Conservation (phyloP, 371 early-diverging fungal genomes). For the Zopfochytrium polystomum region DNA sequence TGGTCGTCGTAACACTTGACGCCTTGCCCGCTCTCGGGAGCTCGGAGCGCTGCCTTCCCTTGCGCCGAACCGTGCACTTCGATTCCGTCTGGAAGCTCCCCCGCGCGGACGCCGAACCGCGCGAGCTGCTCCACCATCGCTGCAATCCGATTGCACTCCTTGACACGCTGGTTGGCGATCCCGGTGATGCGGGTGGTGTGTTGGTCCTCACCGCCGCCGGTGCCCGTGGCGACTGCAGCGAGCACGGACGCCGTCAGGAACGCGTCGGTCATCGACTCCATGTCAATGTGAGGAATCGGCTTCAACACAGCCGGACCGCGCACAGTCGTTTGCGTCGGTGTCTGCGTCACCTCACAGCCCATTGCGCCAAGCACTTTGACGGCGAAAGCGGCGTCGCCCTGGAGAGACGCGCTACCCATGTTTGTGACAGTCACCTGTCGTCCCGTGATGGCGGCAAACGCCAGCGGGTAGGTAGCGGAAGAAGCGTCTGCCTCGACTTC, state of each 20-base stretch:
- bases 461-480: conserved; percentile 96
- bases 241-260: conserved; percentile 93
- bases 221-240: conserved; percentile 70
- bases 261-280: conserved; percentile 98
- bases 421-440: conserved; percentile 82
- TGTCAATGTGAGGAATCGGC: conserved; percentile 83
- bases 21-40: conserved; percentile 62
- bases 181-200: conserved; percentile 82
- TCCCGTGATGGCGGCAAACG: conserved; percentile 96
- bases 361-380: conserved; percentile 87
- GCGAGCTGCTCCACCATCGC: conserved; percentile 93
- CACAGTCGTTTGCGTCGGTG: conserved; percentile 82
- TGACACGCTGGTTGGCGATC: conserved; percentile 96
- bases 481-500: conserved; percentile 95
- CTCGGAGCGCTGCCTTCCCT: conserved; percentile 46
- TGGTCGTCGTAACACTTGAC: conserved; percentile 95
- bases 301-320: conserved; percentile 76
- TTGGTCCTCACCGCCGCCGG: conserved; percentile 47
- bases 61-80: conserved; percentile 66
- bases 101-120: conserved; percentile 81
- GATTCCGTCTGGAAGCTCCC: conserved; percentile 88
- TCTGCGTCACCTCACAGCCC: conserved; percentile 88
- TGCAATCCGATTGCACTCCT: conserved; percentile 95
- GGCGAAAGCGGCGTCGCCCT: conserved; percentile 74
- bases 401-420: conserved; percentile 85